A percentile compares a stretch with the other conserved stretches of the same genome.
These are phyloP conservation scores for Hygrocybe punicea DNA, from an alignment of 768 basidiomycete genomes.

Conservation along the genomic window DNA sequence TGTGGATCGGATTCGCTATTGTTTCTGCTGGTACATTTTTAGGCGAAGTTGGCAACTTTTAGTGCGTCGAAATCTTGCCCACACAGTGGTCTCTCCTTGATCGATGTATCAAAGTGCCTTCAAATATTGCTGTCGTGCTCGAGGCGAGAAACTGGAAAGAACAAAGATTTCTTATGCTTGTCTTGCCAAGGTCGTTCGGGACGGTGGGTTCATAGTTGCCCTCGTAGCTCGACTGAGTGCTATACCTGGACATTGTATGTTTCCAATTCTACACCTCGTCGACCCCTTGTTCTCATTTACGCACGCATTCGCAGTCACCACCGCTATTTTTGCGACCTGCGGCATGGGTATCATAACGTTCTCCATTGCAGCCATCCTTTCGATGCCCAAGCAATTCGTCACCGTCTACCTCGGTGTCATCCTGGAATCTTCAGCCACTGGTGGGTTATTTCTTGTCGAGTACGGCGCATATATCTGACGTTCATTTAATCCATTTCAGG, in stretches of 20 bases:
- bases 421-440: constrained; percentile 50
- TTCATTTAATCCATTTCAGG: constrained; percentile 22
- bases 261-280: constrained; percentile 4
- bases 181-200: constrained; percentile 66
- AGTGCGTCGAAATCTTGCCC: constrained; percentile 46
- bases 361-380: constrained; percentile 72
- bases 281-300: neutral
- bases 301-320: constrained; percentile 56
- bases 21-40: constrained; percentile 79
- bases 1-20: constrained; percentile 84
- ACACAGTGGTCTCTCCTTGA: neutral
- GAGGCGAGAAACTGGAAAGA: constrained; percentile 72
- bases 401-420: constrained; percentile 88
- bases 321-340: constrained; percentile 83
- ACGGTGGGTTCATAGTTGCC: constrained; percentile 85
- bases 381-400: constrained; percentile 87
- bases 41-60: constrained; percentile 85
- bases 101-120: constrained; percentile 54
- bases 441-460: constrained; percentile 21
- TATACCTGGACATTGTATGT: constrained; percentile 82
- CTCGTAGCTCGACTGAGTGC: constrained; percentile 74
- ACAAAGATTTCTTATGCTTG: constrained; percentile 58
- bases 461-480: neutral
- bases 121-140: constrained; percentile 70
- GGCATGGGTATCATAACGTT: constrained; percentile 83